phyloP scores from a whole-genome alignment of 257 asterid species.

The Nicotiana otophora region DNA sequence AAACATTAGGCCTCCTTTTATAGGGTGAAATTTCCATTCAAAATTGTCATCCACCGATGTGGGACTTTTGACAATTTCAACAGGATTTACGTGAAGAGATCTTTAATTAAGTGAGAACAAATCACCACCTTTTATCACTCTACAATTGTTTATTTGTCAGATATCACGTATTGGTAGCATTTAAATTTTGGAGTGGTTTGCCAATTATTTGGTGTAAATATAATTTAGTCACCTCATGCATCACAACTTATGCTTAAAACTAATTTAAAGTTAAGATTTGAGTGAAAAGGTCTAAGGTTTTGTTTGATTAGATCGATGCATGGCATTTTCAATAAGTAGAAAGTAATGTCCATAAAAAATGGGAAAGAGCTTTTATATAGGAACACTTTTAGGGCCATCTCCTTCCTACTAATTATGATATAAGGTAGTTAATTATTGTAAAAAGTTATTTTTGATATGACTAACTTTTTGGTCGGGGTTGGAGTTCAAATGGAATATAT shows the following conservation, averaged over 20 bases:
- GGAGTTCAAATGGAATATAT: not conserved
- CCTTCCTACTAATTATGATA: not conserved
- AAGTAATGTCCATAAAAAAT: not conserved
- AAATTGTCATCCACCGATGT: too few species aligned
- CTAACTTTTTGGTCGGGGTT: not conserved
- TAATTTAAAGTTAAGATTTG: not conserved
- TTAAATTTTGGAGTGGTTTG: conserved; percentile 16
- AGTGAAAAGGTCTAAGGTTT: not conserved
- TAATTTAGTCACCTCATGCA: not conserved
- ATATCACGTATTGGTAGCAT: not conserved
- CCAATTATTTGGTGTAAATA: conserved; percentile 10
- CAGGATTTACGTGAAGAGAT: too few species aligned
- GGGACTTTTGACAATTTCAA: too few species aligned
- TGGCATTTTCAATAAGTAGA: not conserved
- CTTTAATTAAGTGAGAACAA: not conserved
- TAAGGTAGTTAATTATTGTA: not conserved
- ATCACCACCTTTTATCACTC: not conserved
- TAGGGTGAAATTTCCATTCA: too few species aligned
- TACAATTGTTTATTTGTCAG: not conserved
- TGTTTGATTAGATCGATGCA: not conserved
- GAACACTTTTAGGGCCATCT: not conserved
- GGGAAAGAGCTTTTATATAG: too few species aligned
- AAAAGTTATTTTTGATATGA: not conserved
- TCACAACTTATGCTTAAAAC: not conserved
- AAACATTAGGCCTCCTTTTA: too few species aligned